Base-by-base conservation (phyloP, 176 grass and related monocot genomes). In the Poa annua region DNA sequence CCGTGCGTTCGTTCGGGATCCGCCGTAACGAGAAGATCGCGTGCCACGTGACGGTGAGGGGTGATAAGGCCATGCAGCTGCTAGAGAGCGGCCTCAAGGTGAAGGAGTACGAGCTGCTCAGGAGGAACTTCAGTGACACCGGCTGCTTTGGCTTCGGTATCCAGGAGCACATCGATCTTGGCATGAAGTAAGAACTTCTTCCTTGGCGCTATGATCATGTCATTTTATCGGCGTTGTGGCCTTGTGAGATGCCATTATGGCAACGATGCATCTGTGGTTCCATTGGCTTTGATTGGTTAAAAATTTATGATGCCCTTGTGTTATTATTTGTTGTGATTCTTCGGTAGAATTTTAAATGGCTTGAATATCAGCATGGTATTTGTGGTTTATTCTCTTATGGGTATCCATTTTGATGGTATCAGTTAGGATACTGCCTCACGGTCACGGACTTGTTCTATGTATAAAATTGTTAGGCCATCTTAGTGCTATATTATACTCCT, bases 21-120 rank as follows among this genome's bases (percentile, higher is more conserved):
- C 72, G 93, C 66, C 94, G 89, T 86, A 97, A 94, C 34, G 94
- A 97, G 78, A 97, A 97, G 94, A 97, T 97, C 2, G 91, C 94
- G 0, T 97, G 94, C 83, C 91, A 93, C 1, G 94, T 97, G 25
- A 97, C 91, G 10, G 85, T 97, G 11, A 69, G 94, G 36, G 91
- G 91, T 7, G 94, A 97, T 62, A 97, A 97, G 87, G 94, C 94
- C 1, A 97, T 97, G 94, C 94, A 94, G 84, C 85, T 97, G 55
- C 88, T 97, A 71, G 91, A 97, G 87, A 97, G 94, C 61, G 94
- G 94, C 45, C 70, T 97, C 82, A 97, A 97, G 85, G 94, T 48
- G 35, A 97, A 93, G 91, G 91, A 97, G 77, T 97, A 97, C 1
- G 91, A 97, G 84, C 75, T 92, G 60, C 77, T 95, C 66, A 92